phyloP scores from a whole-genome alignment of 2,329 filamentous ascomycete species.

The Alternaria angustiovoidea region DNA sequence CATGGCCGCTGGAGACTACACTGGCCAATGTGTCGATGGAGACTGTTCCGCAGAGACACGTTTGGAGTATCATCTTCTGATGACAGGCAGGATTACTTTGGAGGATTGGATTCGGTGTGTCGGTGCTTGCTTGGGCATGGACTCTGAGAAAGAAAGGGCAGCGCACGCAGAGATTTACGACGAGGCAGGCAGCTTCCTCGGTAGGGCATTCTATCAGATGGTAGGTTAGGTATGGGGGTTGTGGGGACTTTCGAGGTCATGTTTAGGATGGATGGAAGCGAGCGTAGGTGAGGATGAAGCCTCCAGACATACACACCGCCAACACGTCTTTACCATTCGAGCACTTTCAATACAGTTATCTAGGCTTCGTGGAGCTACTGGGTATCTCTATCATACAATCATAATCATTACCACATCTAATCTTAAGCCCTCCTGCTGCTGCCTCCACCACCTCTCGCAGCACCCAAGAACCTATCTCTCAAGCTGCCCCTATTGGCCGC shows the following conservation, averaged over 20 bases:
- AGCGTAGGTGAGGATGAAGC: background rate
- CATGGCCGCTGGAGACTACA: background rate
- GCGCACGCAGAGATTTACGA: slow-evolving; percentile 19
- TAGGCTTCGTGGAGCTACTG: background rate
- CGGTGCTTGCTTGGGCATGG: slow-evolving; percentile 17
- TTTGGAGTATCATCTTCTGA: slow-evolving; percentile 31
- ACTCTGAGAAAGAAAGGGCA: slow-evolving; percentile 16
- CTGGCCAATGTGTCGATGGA: slow-evolving; percentile 18
- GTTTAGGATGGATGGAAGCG: too few species aligned
- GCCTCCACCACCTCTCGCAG: slow-evolving; percentile 22
- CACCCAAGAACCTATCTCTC: slow-evolving; percentile 40
- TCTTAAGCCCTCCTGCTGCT: slow-evolving; percentile 22
- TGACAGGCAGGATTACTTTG: slow-evolving; percentile 18
- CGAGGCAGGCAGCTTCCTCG: slow-evolving; percentile 25
- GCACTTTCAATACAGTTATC: background rate
- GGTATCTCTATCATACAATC: slow-evolving; percentile 12
- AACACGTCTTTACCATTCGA: background rate
- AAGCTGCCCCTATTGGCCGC: slow-evolving; percentile 39
- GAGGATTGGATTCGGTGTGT: slow-evolving; percentile 23
- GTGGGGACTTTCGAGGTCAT: background rate
- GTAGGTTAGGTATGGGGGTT: background rate
- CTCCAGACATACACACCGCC: background rate
- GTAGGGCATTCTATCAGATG: slow-evolving; percentile 13
- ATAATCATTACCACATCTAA: background rate
- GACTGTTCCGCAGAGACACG: slow-evolving; percentile 22